Evolutionary conservation across 2,329 filamentous ascomycete genomes (phyloP).

Genomic region (Exophiala sp.): DNA sequence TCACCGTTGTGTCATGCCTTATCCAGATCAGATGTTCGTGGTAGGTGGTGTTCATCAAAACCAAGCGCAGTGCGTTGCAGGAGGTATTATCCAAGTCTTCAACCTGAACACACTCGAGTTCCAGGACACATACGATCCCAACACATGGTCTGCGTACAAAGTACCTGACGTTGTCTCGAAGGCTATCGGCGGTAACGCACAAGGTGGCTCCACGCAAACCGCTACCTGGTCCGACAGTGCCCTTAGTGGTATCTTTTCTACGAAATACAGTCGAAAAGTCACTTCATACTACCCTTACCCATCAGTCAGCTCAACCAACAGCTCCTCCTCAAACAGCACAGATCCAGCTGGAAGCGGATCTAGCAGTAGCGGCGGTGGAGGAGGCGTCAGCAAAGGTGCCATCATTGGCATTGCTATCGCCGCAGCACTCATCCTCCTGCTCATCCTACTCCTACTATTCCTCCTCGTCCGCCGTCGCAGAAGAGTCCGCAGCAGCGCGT

Average conservation of each 20-base stretch:
- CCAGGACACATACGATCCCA: slow-evolving; percentile 32
- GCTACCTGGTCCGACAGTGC: slow-evolving; percentile 30
- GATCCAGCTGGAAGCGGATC: too few relatives aligned
- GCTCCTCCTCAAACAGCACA: not conserved
- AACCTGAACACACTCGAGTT: slow-evolving; percentile 36
- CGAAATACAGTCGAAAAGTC: slow-evolving; percentile 55
- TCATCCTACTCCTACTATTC: slow-evolving; percentile 49
- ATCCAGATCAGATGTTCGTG: slow-evolving; percentile 50
- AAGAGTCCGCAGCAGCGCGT: slow-evolving; percentile 21
- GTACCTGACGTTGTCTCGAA: slow-evolving; percentile 32
- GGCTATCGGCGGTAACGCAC: slow-evolving; percentile 35
- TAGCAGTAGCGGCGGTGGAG: not conserved
- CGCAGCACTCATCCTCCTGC: slow-evolving; percentile 56
- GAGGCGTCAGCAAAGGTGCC: slow-evolving; percentile 40
- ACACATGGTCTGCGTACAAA: slow-evolving; percentile 32
- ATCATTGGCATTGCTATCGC: slow-evolving; percentile 63
- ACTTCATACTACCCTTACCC: slow-evolving; percentile 60
- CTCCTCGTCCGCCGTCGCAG: slow-evolving; percentile 50
- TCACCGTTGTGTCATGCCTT: slow-evolving; percentile 35
- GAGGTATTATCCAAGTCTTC: slow-evolving; percentile 47
- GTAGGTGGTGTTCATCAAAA: slow-evolving; percentile 34
- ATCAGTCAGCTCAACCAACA: slow-evolving; percentile 26
- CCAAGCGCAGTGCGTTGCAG: slow-evolving; percentile 20
- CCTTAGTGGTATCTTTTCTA: slow-evolving; percentile 54
- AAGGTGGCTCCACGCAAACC: slow-evolving; percentile 33